These are phyloP conservation scores for Globisporangium spiculum DNA, from an alignment of 352 stramenopile species.

Conservation along the genomic window DNA sequence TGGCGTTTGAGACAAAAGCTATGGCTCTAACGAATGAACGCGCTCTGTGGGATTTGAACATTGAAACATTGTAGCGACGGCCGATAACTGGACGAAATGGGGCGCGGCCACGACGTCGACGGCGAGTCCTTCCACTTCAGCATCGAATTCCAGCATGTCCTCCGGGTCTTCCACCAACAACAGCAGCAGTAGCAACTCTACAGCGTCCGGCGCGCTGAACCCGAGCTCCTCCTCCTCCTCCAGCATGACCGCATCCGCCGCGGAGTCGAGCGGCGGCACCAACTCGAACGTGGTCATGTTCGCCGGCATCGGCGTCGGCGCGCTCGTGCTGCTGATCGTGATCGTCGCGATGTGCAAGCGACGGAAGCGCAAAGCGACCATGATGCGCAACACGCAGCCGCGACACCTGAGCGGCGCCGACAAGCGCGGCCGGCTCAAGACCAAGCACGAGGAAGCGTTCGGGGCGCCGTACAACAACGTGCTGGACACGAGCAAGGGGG, in stretches of 20 bases:
- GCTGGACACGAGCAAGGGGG: conserved; percentile 47
- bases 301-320: conserved; percentile 50
- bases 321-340: conserved; percentile 45
- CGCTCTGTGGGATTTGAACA: conserved; percentile 8
- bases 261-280: not conserved
- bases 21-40: not conserved
- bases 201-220: conserved; percentile 10
- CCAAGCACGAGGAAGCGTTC: conserved; percentile 38
- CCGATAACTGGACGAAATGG: conserved; percentile 18
- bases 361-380: conserved; percentile 27
- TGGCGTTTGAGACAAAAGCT: not conserved
- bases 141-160: conserved; percentile 7
- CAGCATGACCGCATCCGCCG: not conserved
- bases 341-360: conserved; percentile 44
- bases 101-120: conserved; percentile 1
- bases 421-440: conserved; percentile 43
- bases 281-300: conserved; percentile 39
- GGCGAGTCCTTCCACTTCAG: conserved; percentile 1
- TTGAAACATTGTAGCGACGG: conserved; percentile 21
- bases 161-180: conserved; percentile 17
- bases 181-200: conserved; percentile 12
- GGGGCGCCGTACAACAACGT: conserved; percentile 47
- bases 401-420: conserved; percentile 14
- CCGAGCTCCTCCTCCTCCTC: not conserved
- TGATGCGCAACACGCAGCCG: conserved; percentile 11